Conservation (phyloP, 495 filamentous ascomycete species). For the Cenococcum geophilum region DNA sequence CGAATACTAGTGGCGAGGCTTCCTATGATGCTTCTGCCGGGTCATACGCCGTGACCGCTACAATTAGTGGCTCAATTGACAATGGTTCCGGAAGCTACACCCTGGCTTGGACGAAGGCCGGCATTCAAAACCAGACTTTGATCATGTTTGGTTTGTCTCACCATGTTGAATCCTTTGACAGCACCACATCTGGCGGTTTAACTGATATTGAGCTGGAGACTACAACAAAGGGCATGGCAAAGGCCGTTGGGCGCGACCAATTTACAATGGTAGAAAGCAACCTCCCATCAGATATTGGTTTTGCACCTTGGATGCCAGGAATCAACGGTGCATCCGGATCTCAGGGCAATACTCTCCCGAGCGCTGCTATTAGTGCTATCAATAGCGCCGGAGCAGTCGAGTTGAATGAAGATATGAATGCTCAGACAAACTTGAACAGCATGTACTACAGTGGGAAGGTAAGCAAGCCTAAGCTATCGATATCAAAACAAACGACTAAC, state of each 20-base stretch:
- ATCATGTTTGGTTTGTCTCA: conserved; percentile 90
- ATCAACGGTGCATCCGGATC: conserved; percentile 15
- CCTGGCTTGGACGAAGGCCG: conserved; percentile 62
- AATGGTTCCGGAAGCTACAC: conserved; percentile 62
- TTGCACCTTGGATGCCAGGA: conserved; percentile 65
- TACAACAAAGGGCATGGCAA: conserved; percentile 78
- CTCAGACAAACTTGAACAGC: conserved; percentile 70
- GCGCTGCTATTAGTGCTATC: conserved; percentile 49
- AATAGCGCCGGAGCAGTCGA: conserved; percentile 56
- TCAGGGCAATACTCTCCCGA: conserved; percentile 50
- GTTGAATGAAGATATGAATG: conserved; percentile 61
- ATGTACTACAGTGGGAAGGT: conserved; percentile 96
- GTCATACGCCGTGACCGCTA: conserved; percentile 58
- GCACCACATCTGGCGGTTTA: conserved; percentile 54
- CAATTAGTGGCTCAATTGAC: conserved; percentile 56
- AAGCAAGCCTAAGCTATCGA: conserved; percentile 27
- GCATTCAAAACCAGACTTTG: conserved; percentile 49
- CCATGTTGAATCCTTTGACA: conserved; percentile 69
- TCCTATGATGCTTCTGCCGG: conserved; percentile 70
- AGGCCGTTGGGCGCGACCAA: conserved; percentile 62
- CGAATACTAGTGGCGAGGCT: conserved; percentile 52
- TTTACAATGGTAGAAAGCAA: conserved; percentile 73
- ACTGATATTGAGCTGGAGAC: conserved; percentile 63
- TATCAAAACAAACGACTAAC: neutral
- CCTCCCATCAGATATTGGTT: conserved; percentile 67